Base-by-base conservation (phyloP, 2,329 filamentous ascomycete genomes). In the Hypoxylon sp. region DNA sequence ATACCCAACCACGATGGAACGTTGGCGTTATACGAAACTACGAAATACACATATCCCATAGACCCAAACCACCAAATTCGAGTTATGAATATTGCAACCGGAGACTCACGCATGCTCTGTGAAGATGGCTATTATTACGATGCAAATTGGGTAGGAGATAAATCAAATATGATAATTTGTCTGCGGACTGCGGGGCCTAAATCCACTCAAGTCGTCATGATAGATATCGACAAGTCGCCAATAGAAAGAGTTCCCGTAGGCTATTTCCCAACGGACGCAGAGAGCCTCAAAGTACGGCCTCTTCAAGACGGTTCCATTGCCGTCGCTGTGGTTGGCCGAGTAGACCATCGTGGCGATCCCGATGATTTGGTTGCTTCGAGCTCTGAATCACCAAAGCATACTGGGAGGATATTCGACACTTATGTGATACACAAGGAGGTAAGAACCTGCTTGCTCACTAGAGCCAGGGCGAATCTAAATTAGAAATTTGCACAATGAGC, bases 1-100 rank as follows among this genome's bases (percentile, higher is more conserved):
- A 76, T 84, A 5, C 80, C 81, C 8, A 82, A 80, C 60, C 74
- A 79, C 22, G 79, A 80, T 61, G 81, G 83, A 59, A 77, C 81
- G 3, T 78, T 80, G 11, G 78, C 81, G 6, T 73, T 85, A 44
- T 81, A 81, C 72, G 81, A 81, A 17, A 26, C 26, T 4, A 5
- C 2, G 26, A 26, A 6, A 26, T 26, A 26, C 26, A 26, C 5
- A 6, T 26, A 26, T 26, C 26, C 72, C 84, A 50, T 78, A 80
- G 5, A 78, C 78, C 26, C 26, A 26, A 78, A 84, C 39, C 46
- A 77, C 17, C 77, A 81, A 59, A 71, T 81, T 47, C 74, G 78
- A 10, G 66, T 82, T 19, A 73, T 82, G 61, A 61, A 80, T 33
- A 70, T 84, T 5, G 63, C 72, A 8, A 77, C 74, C 1, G 77